Base-by-base conservation (phyloP, 371 early-diverging fungal genomes). In the Mucor piriformis region DNA sequence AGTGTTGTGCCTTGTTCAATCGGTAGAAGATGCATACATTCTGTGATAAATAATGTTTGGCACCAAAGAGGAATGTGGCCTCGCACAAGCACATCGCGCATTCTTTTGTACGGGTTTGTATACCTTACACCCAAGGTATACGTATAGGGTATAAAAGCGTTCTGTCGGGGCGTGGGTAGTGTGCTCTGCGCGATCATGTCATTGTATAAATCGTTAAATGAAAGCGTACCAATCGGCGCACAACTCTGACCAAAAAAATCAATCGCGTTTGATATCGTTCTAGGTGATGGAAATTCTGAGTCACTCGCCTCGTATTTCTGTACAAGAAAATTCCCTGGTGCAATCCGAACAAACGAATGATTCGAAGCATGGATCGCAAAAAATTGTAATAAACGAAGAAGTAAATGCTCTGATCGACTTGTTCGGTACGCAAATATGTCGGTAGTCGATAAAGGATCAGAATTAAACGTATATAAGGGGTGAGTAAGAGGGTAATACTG, bases 61-160 rank as follows among this genome's bases (percentile, higher is more conserved):
- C 66, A 66, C 77, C 77, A 77, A 21, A 66, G 24, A 3, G 77
- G 77, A 1, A 77, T 50, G n/a, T 65, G 47, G 0, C 74, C 77
- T 7, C 70, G 62, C 1, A 79, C 59, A 4, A 79, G 21, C 5
- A 79, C 35, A 60, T 79, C 79, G 3, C 58, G 59, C 7, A 63
- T 59, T 12, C 60, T 25, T 1, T 59, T 50, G 46, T 67, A 72
- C 1, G 72, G 72, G 18, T 73, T 67, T 20, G 74, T 74, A 48
- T 61, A 76, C 13, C 79, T 64, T 6, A 74, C 56, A 5, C 79
- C 79, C 37, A 79, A 50, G n/a, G 76, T 79, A 49, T 79, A 73
- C n/a, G 74, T 70, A 27, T 57, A 74, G 0, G 79, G 76, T 8
- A 67, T 29, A 47, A 68, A 73, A 3, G 37, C 16, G 8, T 33